Conservation (phyloP, 257 asterid species). For the Scutellaria minor region DNA sequence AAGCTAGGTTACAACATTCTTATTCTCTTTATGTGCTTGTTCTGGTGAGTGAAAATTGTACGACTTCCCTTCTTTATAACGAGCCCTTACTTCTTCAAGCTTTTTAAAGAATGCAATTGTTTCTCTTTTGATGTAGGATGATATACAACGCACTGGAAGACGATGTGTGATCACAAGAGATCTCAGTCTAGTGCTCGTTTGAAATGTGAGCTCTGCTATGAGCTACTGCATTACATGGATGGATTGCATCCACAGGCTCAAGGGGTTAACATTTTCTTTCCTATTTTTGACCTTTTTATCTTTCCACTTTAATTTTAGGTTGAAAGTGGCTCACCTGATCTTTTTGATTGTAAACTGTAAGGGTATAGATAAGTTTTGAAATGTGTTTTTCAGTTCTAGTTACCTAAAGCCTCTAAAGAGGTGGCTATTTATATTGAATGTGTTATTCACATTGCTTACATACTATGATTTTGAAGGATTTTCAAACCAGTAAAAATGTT, state of each 20-base stretch:
- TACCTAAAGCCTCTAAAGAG: neutral
- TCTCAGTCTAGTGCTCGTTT: neutral
- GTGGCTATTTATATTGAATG: neutral
- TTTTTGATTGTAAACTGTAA: neutral
- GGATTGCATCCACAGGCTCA: neutral
- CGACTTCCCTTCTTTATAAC: neutral
- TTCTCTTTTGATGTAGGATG: constrained; percentile 54
- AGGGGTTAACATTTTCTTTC: neutral
- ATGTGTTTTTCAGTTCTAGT: neutral
- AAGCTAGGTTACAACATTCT: constrained; percentile 72
- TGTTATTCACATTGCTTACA: too few relatives aligned
- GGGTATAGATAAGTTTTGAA: neutral
- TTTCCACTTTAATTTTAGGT: neutral
- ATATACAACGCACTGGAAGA: constrained; percentile 87
- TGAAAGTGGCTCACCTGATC: neutral
- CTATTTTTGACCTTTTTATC: neutral
- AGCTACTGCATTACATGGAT: neutral
- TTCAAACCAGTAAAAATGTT: too few relatives aligned
- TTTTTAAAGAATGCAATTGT: neutral
- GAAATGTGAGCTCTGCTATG: neutral
- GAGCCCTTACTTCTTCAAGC: neutral
- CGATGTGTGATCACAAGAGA: constrained; percentile 36
- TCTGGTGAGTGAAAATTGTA: constrained; percentile 58
- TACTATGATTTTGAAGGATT: too few relatives aligned
- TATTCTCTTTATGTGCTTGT: constrained; percentile 73